Evolutionary conservation across 768 basidiomycete genomes (phyloP), one percentile per base, ranked within the genome.

Genomic region (Crucibulum laeve): DNA sequence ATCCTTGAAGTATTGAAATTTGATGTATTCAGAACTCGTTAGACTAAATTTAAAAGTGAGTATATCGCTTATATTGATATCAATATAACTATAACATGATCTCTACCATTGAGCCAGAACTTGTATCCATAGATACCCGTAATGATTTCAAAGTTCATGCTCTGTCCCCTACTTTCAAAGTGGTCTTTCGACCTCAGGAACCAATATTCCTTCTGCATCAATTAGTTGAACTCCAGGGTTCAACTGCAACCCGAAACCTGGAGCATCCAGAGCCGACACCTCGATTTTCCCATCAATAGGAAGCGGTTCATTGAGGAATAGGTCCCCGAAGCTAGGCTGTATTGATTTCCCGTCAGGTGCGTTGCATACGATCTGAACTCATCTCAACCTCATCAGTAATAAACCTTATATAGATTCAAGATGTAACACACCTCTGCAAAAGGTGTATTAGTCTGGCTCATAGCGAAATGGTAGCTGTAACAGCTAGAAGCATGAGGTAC

Each of bases 401-500:
- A 30, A 30, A 4, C 25, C 3, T 25, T 22, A 24, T 5, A 18
- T 23, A 36, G 5, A 4, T 6, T n/a, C n/a, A n/a, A 7, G 3
- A 22, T 19, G 40, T 13, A 2, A 18, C 22, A 15, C 5, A 43
- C 46, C 46, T 47, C 46, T 19, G 46, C 46, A 37, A 47, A 47
- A 18, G 46, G 46, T 25, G 46, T 43, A 35, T 59, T 60, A 3
- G 53, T 53, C 55, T 73, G 71, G 13, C 62, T 60, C 53, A 71
- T 65, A 52, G 70, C 69, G 26, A 70, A 70, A 46, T 70, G 67
- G 59, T 71, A 71, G 36, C 63, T 69, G 59, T 75, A 75, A 19
- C 69, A 68, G 8, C 73, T 71, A 10, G 64, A 67, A 24, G 71
- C 73, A 52, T 73, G 71, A 5, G 71, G 71, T 14, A 73, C 68